Percentiles rank a stretch among this genome's conserved stretches.
Conservation (phyloP, 257 asterid species). For the Forsythia suspensa region DNA sequence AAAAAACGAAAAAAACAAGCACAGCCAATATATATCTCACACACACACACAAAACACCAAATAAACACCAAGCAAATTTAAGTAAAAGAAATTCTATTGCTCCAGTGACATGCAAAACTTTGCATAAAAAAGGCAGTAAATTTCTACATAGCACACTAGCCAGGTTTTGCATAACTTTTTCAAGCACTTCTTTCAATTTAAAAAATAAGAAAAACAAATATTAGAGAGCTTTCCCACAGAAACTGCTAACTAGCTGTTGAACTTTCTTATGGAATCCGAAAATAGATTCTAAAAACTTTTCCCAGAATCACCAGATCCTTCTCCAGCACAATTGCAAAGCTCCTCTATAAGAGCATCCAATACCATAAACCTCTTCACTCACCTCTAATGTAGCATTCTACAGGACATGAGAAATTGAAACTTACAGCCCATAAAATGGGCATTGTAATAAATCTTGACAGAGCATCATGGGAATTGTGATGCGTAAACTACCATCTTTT, state of each 20-base stretch:
- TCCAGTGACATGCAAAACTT: not conserved
- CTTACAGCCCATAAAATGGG: not conserved
- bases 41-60: no score
- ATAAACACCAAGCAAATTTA: not conserved
- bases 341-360: not conserved
- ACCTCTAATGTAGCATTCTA: not conserved
- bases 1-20: not conserved
- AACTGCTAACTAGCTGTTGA: not conserved
- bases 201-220: not conserved
- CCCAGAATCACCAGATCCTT: not conserved
- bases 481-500: not conserved
- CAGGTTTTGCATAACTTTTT: not conserved
- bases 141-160: not conserved
- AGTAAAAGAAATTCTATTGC: not conserved
- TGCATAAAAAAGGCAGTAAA: not conserved
- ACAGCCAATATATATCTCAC: no score
- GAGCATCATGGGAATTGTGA: not conserved
- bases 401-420: not conserved
- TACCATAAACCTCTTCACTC: not conserved
- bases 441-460: no score
- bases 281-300: not conserved
- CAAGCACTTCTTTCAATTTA: not conserved
- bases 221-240: not conserved
- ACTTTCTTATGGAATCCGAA: not conserved
- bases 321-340: not conserved